These are phyloP conservation scores for Lyophyllum decastes DNA, from an alignment of 768 basidiomycete species.

Conservation along the genomic window DNA sequence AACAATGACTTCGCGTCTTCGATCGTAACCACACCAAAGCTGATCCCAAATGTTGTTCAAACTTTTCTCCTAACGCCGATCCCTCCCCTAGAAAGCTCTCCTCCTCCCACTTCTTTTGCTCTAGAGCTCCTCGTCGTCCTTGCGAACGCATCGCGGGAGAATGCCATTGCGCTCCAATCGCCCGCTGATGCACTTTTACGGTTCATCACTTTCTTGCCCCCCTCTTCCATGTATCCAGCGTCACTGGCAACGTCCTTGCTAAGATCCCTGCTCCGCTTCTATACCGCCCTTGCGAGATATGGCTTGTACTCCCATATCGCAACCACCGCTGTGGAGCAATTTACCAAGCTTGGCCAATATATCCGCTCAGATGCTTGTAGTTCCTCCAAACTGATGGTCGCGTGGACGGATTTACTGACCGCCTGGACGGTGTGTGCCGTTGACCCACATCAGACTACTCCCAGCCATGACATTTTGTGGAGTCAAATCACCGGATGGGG, in stretches of 20 bases:
- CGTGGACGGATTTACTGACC: conserved; percentile 63
- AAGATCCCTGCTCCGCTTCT: conserved; percentile 60
- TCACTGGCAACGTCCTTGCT: conserved; percentile 53
- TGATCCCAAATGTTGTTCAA: conserved; percentile 53
- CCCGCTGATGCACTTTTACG: conserved; percentile 69
- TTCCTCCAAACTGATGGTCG: conserved; percentile 36
- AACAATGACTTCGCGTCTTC: conserved; percentile 51
- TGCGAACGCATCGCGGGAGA: conserved; percentile 65
- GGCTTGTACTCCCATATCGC: conserved; percentile 76
- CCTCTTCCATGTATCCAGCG: conserved; percentile 38
- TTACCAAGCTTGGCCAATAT: conserved; percentile 51
- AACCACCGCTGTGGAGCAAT: conserved; percentile 59
- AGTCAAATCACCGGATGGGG: conserved; percentile 80
- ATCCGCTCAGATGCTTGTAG: conserved; percentile 38
- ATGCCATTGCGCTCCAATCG: conserved; percentile 57
- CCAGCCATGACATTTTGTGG: conserved; percentile 88
- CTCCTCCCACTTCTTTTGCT: conserved; percentile 48
- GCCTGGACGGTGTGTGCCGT: conserved; percentile 81
- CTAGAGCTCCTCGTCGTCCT: conserved; percentile 59
- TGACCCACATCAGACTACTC: conserved; percentile 90
- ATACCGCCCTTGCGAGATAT: conserved; percentile 68
- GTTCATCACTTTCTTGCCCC: conserved; percentile 63
- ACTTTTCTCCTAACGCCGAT: conserved; percentile 60
- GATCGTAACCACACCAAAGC: conserved; percentile 51
- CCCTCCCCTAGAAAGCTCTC: conserved; percentile 34